Base-by-base conservation (phyloP, 1,139 yeast species). In the Hanseniaspora sp. region DNA sequence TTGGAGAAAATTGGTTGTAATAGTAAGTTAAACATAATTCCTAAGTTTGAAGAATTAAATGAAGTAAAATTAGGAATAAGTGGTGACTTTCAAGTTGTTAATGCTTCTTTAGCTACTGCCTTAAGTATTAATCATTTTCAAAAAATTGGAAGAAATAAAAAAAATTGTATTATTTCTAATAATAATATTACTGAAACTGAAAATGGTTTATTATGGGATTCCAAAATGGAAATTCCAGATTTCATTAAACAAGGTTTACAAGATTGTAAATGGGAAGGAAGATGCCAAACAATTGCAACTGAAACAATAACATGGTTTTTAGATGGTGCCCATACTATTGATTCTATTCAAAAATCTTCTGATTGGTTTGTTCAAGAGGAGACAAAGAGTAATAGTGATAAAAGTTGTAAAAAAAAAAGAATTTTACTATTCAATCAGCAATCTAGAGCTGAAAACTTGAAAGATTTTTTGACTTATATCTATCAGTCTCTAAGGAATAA, bases 301-400 rank as follows among this genome's bases (percentile, higher is more conserved):
- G 8, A 7, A n/a, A 38, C 42, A n/a, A 5, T 8, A 7, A 76
- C 70, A 46, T 92, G 96, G 95, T 82, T 72, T 61, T 71, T 92
- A 13, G 99, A 94, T 69, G 99, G 99, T 41, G 98, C 98, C 0
- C 99, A 94, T 63, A 94, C 98, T 0, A 71, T 77, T 45, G 98
- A 92, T 63, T 86, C 96, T 56, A 79, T 94, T 37, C 74, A 74
- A 33, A 95, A 82, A 15, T 86, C 96, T 0, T 77, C 92, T 0
- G 70, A 70, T 12, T 92, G 99, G 99, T 86, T 84, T 62, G 74
- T 71, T 39, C 62, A 70, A 18, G 66, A 68, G 15, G n/a, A 68
- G 65, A 7, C 59, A 66, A 46, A 49, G 7, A 58, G 55, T 5
- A 60, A 58, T 38, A 35, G n/a, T n/a, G n/a, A n/a, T n/a, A 17